Evolutionary conservation across 306 rosid species (phyloP), one percentile per base, ranked within the genome.

Genomic region (Quercus variabilis): DNA sequence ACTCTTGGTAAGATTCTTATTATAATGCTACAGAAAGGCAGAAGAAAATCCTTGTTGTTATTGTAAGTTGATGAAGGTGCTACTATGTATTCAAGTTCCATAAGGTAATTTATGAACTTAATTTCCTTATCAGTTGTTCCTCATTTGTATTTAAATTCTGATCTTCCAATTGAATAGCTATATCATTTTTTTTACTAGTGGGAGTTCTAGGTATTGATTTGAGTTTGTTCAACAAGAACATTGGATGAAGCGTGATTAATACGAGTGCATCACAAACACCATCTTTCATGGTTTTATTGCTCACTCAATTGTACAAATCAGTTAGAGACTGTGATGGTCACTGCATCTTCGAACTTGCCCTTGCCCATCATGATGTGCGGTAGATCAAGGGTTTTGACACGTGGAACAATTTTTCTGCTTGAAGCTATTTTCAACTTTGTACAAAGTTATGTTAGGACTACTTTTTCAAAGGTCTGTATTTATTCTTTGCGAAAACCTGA

Each of bases 391-490:
- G 77, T 26, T 72, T 72, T 15, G 52, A 57, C 18, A 78, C 73
- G 74, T n/a, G 80, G 80, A 56, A 70, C 63, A 69, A 35, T 35
- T 68, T 68, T 79, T 59, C 83, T 68, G 81, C 38, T 65, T 49
- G 83, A 33, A 26, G 54, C 10, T 54, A 76, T 41, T 69, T 43
- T 19, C 70, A 68, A 83, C 73, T 87, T 73, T 77, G 89, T 80
- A 77, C 82, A 72, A 70, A 82, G 8, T 25, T 28, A 73, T 28
- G 10, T 63, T 63, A 28, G 69, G 41, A 26, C 35, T 63, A 63
- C 33, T 58, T 60, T 73, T 2, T 63, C 28, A 58, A 18, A 63
- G 65, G 82, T 17, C 49, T 71, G 21, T 18, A 35, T 74, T 55
- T 23, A 70, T 86, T 84, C 82, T 78, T 83, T 59, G 63, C 10